Percentiles rank a stretch among this genome's conserved stretches.
These are phyloP conservation scores for Xerocomellus dryophilus DNA, from an alignment of 768 basidiomycete species.

Conservation along the genomic window DNA sequence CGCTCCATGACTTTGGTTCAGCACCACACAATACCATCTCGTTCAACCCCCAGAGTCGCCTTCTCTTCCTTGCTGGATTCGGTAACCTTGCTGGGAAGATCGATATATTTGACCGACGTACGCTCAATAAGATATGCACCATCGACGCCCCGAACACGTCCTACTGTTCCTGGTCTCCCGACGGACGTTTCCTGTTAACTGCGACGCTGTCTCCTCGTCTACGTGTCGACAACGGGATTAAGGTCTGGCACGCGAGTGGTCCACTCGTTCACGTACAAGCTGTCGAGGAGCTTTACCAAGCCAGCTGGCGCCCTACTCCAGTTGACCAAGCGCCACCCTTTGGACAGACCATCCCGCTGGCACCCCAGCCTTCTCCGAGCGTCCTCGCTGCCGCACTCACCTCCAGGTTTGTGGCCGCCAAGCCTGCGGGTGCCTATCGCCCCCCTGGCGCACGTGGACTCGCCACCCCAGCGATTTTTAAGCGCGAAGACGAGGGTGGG, in stretches of 20 bases:
- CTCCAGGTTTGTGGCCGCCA: slow-evolving; percentile 55
- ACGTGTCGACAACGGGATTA: slow-evolving; percentile 96
- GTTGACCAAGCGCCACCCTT: slow-evolving; percentile 67
- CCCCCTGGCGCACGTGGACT: slow-evolving; percentile 92
- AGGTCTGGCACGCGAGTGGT: slow-evolving; percentile 92
- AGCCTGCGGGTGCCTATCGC: slow-evolving; percentile 84
- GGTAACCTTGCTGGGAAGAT: slow-evolving; percentile 95
- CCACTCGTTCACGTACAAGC: slow-evolving; percentile 80
- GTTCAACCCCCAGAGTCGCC: slow-evolving; percentile 91
- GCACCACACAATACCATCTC: slow-evolving; percentile 88
- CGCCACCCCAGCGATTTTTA: slow-evolving; percentile 84
- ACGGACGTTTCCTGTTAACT: slow-evolving; percentile 89
- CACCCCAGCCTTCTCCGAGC: slow-evolving; percentile 63
- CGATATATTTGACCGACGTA: slow-evolving; percentile 87
- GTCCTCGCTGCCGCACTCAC: slow-evolving; percentile 48
- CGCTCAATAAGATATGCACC: slow-evolving; percentile 69
- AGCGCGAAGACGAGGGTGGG: slow-evolving; percentile 88
- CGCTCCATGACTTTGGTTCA: slow-evolving; percentile 86
- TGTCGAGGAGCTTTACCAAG: slow-evolving; percentile 88
- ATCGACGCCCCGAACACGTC: slow-evolving; percentile 94
- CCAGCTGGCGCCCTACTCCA: slow-evolving; percentile 74
- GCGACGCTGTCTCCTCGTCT: slow-evolving; percentile 94
- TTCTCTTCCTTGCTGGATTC: slow-evolving; percentile 90
- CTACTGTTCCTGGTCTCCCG: slow-evolving; percentile 92
- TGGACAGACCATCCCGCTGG: slow-evolving; percentile 58